Evolutionary conservation across 768 basidiomycete species (phyloP), one percentile per base, ranked within the genome.

Genomic region (Boletus pseudopeckii): DNA sequence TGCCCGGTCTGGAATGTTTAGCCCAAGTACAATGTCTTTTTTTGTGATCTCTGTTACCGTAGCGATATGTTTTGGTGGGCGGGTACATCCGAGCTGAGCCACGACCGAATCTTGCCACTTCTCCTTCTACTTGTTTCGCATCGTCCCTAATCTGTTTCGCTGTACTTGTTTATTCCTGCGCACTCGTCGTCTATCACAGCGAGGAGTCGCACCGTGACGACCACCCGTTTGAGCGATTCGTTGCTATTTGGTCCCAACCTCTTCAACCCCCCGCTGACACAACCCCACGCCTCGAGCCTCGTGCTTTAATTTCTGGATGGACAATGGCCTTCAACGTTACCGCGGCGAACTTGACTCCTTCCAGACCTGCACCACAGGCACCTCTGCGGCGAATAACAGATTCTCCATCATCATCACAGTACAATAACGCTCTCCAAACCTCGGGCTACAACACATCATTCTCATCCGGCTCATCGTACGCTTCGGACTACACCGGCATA

Each of bases 331-430:
- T 73, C 67, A 76, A 77, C 58, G 72, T 79, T 53, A 68, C 79
- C 40, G 66, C 82, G 20, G 71, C 80, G 39, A 86, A 86, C 48
- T 73, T 91, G 55, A 90, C 86, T 1, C 90, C 90, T 49, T 82
- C 86, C 36, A 79, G 90, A 38, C 88, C 90, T 49, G 88, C 89
- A 5, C 90, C 90, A 14, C 82, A 81, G 49, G 86, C 83, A 4
- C 88, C 88, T 3, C 63, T 75, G 24, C 76, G 83, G 24, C 77
- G 78, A 49, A 72, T 67, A 17, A 65, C 72, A 1, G 79, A 83
- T 49, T 57, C 66, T 11, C 59, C 73, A 18, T 32, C 61, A 6
- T 47, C 63, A 36, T 50, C 56, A 0, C 32, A 54, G 39, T 78
- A 73, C 58, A 73, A 65, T 50, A 74, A 72, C 57, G 64, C 77